Conservation (phyloP, 2,329 filamentous ascomycete genomes). For the Sclerotinia borealis region DNA sequence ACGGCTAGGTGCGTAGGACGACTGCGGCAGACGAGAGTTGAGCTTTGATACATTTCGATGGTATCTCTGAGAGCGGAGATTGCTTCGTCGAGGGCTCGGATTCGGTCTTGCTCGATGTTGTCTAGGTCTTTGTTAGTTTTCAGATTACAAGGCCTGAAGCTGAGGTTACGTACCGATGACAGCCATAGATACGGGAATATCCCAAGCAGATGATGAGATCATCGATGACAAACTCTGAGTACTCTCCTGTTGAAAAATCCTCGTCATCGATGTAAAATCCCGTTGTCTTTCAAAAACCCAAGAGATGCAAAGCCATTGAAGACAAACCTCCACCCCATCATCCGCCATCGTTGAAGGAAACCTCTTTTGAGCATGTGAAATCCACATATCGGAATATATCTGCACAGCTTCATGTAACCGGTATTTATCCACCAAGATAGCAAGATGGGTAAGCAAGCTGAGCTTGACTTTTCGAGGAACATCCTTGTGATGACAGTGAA, state of each 20-base stretch:
- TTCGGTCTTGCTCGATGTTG: background rate
- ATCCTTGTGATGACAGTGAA: slow-evolving; percentile 23
- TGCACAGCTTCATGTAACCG: slow-evolving; percentile 13
- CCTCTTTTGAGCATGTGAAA: background rate
- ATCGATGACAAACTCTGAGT: background rate
- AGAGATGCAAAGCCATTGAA: slow-evolving; percentile 10
- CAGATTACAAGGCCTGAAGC: accelerated
- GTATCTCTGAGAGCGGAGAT: background rate
- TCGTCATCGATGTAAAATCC: slow-evolving; percentile 2
- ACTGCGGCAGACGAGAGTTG: background rate
- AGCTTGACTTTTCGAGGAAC: slow-evolving; percentile 27
- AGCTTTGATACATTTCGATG: background rate
- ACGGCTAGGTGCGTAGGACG: background rate
- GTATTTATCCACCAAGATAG: slow-evolving; percentile 30
- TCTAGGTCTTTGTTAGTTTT: background rate
- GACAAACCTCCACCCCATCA: background rate
- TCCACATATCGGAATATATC: slow-evolving; percentile 14
- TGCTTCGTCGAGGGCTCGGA: background rate
- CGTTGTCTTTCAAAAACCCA: slow-evolving; percentile 6
- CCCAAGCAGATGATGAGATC: background rate
- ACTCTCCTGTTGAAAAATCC: background rate
- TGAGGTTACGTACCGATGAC: background rate
- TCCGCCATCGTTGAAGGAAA: background rate
- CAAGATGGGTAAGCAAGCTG: slow-evolving; percentile 26
- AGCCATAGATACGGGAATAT: background rate